phyloP scores from a whole-genome alignment of 139 green algal species.

The Volvox reticuliferus region DNA sequence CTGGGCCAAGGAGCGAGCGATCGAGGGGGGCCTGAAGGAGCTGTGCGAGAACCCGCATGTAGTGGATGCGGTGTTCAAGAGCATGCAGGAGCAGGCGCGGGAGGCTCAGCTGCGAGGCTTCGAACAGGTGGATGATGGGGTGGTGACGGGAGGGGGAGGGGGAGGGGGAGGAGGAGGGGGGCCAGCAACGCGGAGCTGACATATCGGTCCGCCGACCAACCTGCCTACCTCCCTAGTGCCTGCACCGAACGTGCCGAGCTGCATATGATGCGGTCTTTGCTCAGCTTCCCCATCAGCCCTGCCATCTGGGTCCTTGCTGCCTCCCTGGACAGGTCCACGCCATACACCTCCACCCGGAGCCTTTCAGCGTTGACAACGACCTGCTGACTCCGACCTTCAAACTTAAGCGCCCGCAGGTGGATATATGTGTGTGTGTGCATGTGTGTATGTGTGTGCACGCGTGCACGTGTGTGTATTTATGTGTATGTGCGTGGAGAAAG shows the following conservation, averaged over 20 bases:
- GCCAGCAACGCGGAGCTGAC: no score
- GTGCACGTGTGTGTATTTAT: no score
- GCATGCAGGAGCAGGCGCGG: conserved; percentile 86
- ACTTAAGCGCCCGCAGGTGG: conserved; percentile 70
- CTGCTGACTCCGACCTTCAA: conserved; percentile 95
- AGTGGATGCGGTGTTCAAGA: conserved; percentile 72
- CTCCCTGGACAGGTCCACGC: conserved; percentile 71
- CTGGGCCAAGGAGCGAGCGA: conserved; percentile 82
- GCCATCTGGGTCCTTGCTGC: neutral
- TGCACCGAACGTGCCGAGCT: no score
- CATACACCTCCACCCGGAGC: conserved; percentile 83
- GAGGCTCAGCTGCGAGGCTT: conserved; percentile 89
- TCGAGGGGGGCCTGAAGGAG: conserved; percentile 60
- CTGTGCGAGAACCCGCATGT: conserved; percentile 79
- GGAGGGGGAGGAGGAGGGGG: neutral
- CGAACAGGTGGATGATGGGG: conserved; percentile 73
- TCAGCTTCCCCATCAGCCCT: no score
- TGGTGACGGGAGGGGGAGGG: neutral
- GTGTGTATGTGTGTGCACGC: no score
- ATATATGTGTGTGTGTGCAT: no score
- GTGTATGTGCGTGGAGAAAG: no score
- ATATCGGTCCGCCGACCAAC: no score
- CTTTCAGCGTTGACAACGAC: conserved; percentile 93
- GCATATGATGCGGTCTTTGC: no score
- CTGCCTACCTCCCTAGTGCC: no score